phyloP scores from a whole-genome alignment of 805 yeast genomes.

The Komagataella populi region DNA sequence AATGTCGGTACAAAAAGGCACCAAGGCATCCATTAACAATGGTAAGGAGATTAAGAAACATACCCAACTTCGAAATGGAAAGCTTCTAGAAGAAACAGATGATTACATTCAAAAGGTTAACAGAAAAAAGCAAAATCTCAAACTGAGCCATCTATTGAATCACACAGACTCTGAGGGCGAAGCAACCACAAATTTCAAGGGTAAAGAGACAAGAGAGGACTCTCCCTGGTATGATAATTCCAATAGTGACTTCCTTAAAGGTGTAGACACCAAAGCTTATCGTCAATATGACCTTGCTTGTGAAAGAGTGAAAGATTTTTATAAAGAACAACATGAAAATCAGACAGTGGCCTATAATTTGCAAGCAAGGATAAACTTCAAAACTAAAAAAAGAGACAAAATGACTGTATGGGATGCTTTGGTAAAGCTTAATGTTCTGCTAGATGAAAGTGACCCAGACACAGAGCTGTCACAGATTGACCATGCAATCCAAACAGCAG shows the following conservation, averaged over 20 bases:
- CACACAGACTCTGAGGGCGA: slow-evolving; percentile 5
- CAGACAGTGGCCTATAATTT: slow-evolving; percentile 65
- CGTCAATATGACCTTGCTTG: slow-evolving; percentile 59
- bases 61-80: not conserved
- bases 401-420: slow-evolving; percentile 68
- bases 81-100: slow-evolving; percentile 23
- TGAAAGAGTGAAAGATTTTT: slow-evolving; percentile 52
- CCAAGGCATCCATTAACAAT: not conserved
- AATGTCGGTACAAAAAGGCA: not conserved
- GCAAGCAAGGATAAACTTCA: slow-evolving; percentile 60
- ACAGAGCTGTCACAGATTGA: slow-evolving; percentile 64
- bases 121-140: slow-evolving; percentile 17
- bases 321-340: slow-evolving; percentile 52
- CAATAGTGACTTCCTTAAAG: not conserved
- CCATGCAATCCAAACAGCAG: slow-evolving; percentile 67
- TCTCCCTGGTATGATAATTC: not conserved
- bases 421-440: slow-evolving; percentile 41
- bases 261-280: slow-evolving; percentile 21
- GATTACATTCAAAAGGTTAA: slow-evolving; percentile 30
- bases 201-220: slow-evolving; percentile 1
- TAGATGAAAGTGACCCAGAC: slow-evolving; percentile 67
- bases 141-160: slow-evolving; percentile 8
- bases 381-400: slow-evolving; percentile 49
- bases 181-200: slow-evolving; percentile 2
- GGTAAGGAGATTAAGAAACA: not conserved